Base-by-base conservation (phyloP, 371 early-diverging fungal species). In the Saksenaea oblongispora region DNA sequence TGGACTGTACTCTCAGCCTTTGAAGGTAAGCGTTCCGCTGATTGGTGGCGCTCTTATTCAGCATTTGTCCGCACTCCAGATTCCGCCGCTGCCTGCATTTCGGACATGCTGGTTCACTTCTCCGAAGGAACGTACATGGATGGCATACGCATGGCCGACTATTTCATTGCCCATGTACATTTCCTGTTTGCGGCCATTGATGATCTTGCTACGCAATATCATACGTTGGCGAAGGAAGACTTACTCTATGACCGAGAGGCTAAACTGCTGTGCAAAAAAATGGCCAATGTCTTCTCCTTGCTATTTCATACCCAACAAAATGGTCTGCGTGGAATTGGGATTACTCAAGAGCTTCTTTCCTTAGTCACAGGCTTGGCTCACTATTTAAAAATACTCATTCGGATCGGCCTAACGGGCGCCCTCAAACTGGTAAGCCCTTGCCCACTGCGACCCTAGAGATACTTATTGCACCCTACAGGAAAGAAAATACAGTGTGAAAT, bases 61-160 rank as follows among this genome's bases (percentile, higher is more conserved):
- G 31, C 8, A n/a, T 37, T 26, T 34, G 31, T 24, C 34, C 54
- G 61, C 34, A 37, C 22, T 61, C 58, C 58, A 79, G 98, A 98
- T 69, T 95, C 96, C 8, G 90, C 96, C 3, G 97, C 98, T 22
- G 94, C 95, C 7, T 97, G 96, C 75, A 98, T 98, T 58, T 95
- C 96, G 1, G 95, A 95, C 59, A 98, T 97, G 95, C 78, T 98
- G 27, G 72, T 95, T 35, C 92, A 95, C 67, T 93, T 98, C 11
- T 93, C 97, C 27, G 91, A 91, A 64, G 90, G 91, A 26, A 79
- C 85, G 42, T 93, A 91, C 71, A 75, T 85, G 11, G 93, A 95
- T 37, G 95, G 95, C 26, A 84, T 96, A 18, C 78, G 89, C 58
- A 92, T 95, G 87, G 97, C 96, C 0, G 93, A 90, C 66, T 87